Evolutionary conservation across 2,329 filamentous ascomycete species (phyloP), one percentile per base, ranked within the genome.

Genomic region (Exophiala mesophila): DNA sequence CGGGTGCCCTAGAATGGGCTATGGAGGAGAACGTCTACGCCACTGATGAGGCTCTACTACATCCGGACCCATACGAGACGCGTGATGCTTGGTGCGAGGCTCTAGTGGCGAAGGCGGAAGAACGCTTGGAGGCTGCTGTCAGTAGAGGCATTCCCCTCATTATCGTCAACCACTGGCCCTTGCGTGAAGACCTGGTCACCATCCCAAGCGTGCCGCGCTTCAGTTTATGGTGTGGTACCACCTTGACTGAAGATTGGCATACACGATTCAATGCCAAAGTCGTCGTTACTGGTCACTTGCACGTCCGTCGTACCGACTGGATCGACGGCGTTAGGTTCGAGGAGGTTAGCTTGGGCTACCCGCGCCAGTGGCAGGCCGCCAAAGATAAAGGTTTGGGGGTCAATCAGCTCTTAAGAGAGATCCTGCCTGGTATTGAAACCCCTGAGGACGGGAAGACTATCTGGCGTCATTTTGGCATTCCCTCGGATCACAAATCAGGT

Each of bases 1-100:
- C 73, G 43, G 59, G 64, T 15, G 74, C 73, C 2, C 37, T 56
- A 19, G 47, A 50, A 8, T 56, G 53, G 53, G 53, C 53, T 3
- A 47, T 49, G 43, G 52, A 56, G 17, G 31, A 53, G 20, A 51
- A 56, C 39, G 43, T 56, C 17, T 36, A 47, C 19, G 53, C 53
- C 5, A 54, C 53, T 12, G 53, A 56, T 32, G 53, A 56, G 29
- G 47, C 50, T 15, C 44, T 56, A 2, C 44, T 56, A 9, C 53
- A 56, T 30, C 45, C 52, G 2, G 53, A 56, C 39, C 53, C 53
- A 8, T 51, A 50, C 44, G 29, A 35, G 18, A 48, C 44, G 3
- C 41, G 53, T 9, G 53, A 56, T 28, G 39, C 38, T 2, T 56
- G 53, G 53, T 56, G 53, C 30, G 30, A 40, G 17, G 41, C 47